Conservation (phyloP, 805 yeast genomes). For the Candida krabiensis region DNA sequence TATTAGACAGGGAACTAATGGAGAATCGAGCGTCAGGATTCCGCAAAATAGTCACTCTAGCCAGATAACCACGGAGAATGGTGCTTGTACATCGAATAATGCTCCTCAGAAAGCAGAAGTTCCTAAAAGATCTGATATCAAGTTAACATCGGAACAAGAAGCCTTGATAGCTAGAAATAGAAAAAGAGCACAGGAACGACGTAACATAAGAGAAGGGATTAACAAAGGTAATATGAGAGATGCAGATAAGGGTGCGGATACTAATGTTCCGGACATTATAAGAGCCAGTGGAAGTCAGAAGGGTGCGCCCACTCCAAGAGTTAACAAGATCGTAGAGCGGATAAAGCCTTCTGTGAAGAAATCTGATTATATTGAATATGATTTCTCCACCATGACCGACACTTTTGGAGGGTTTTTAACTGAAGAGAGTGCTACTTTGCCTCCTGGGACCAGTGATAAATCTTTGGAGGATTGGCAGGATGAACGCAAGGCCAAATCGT, state of each 20-base stretch:
- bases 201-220: slow-evolving; percentile 11
- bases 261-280: slow-evolving; percentile 2
- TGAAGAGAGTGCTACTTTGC: slow-evolving; percentile 31
- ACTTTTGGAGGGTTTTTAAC: slow-evolving; percentile 80
- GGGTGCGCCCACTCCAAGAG: background rate
- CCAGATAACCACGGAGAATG: too few relatives aligned
- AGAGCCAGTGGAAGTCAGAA: slow-evolving; percentile 1
- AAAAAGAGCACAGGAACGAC: slow-evolving; percentile 47
- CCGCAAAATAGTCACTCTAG: too few relatives aligned
- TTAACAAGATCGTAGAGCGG: slow-evolving; percentile 14
- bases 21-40: too few relatives aligned
- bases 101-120: background rate
- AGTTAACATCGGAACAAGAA: slow-evolving; percentile 47
- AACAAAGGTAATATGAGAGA: slow-evolving; percentile 17
- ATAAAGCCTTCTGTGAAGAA: slow-evolving; percentile 51
- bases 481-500: slow-evolving; percentile 42
- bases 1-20: slow-evolving; percentile 23
- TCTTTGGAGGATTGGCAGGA: slow-evolving; percentile 56
- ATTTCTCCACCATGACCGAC: slow-evolving; percentile 88
- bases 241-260: slow-evolving; percentile 19
- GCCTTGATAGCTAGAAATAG: slow-evolving; percentile 53
- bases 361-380: slow-evolving; percentile 77
- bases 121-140: background rate
- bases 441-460: slow-evolving; percentile 31
- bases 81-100: background rate